Percentiles rank a stretch among this genome's conserved stretches.
These are phyloP conservation scores for Trichoderma aggressivum DNA, from an alignment of 2,329 filamentous ascomycete species.

Conservation along the genomic window DNA sequence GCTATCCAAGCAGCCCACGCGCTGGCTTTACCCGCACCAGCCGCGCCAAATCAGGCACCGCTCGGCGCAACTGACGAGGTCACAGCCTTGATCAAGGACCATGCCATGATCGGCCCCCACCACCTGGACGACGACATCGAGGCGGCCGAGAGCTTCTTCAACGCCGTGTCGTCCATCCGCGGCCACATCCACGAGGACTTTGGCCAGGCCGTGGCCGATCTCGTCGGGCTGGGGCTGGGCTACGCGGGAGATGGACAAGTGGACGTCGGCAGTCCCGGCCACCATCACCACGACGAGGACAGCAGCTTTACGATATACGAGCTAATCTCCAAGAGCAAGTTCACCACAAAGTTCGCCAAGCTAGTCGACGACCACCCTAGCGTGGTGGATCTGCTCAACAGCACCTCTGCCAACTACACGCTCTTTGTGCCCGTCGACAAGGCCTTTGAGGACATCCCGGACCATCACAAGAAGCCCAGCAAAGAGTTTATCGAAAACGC, in stretches of 20 bases:
- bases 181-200: slow-evolving; percentile 16
- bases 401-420: slow-evolving; percentile 71
- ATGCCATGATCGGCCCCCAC: slow-evolving; percentile 3
- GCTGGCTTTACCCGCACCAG: slow-evolving; percentile 14
- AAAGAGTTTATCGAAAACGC: slow-evolving; percentile 68
- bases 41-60: slow-evolving; percentile 13
- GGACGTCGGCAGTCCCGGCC: background rate
- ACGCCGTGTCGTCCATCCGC: slow-evolving; percentile 4
- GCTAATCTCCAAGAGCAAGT: slow-evolving; percentile 69
- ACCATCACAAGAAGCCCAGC: slow-evolving; percentile 55
- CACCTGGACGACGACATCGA: background rate
- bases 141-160: slow-evolving; percentile 11
- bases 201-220: background rate
- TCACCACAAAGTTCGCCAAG: slow-evolving; percentile 73
- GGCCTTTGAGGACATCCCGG: slow-evolving; percentile 64
- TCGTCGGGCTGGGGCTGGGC: background rate
- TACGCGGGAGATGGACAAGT: too few species aligned
- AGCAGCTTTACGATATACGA: slow-evolving; percentile 65
- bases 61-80: slow-evolving; percentile 2
- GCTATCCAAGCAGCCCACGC: slow-evolving; percentile 10
- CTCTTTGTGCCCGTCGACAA: slow-evolving; percentile 75
- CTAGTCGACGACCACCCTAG: slow-evolving; percentile 71
- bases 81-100: background rate
- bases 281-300: background rate
- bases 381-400: slow-evolving; percentile 70